phyloP scores from a whole-genome alignment of 495 filamentous ascomycete species.

The Cenococcum geophilum region DNA sequence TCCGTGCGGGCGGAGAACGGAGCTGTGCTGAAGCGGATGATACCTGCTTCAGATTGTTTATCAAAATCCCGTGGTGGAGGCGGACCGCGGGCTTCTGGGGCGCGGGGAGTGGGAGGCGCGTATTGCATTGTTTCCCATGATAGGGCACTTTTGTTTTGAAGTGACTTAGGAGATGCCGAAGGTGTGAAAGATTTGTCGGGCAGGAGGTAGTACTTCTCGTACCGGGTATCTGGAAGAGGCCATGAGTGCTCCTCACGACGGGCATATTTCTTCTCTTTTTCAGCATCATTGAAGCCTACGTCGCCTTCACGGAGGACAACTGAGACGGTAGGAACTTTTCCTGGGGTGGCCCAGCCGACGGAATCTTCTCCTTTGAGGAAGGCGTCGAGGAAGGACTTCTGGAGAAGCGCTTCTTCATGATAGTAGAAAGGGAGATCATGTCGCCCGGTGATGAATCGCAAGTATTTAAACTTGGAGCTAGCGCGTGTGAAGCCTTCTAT shows the following conservation, averaged over 20 bases:
- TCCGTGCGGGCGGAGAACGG: constrained; percentile 55
- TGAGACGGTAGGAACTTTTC: constrained; percentile 51
- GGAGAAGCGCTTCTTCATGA: constrained; percentile 55
- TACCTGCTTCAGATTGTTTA: too few species aligned
- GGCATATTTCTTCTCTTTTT: constrained; percentile 46
- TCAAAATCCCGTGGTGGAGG: too few species aligned
- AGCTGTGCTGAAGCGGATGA: constrained; percentile 49
- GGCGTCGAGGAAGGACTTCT: constrained; percentile 59
- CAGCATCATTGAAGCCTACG: constrained; percentile 56
- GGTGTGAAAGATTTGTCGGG: constrained; percentile 38
- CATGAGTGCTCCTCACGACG: constrained; percentile 54
- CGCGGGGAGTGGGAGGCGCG: too few species aligned
- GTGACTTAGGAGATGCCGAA: constrained; percentile 29
- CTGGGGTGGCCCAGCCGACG: constrained; percentile 50
- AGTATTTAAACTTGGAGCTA: constrained; percentile 56
- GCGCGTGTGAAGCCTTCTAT: constrained; percentile 56
- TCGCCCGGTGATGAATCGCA: constrained; percentile 61
- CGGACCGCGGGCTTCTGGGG: too few species aligned
- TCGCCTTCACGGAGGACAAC: constrained; percentile 56
- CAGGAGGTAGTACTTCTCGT: constrained; percentile 51
- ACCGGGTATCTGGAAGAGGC: constrained; percentile 58
- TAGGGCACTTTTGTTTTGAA: constrained; percentile 53
- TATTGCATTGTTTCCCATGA: constrained; percentile 43
- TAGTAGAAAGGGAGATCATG: constrained; percentile 71
- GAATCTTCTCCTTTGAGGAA: constrained; percentile 60